Evolutionary conservation across 768 basidiomycete species (phyloP).

Genomic region (Holtermanniella nyarrowii): DNA sequence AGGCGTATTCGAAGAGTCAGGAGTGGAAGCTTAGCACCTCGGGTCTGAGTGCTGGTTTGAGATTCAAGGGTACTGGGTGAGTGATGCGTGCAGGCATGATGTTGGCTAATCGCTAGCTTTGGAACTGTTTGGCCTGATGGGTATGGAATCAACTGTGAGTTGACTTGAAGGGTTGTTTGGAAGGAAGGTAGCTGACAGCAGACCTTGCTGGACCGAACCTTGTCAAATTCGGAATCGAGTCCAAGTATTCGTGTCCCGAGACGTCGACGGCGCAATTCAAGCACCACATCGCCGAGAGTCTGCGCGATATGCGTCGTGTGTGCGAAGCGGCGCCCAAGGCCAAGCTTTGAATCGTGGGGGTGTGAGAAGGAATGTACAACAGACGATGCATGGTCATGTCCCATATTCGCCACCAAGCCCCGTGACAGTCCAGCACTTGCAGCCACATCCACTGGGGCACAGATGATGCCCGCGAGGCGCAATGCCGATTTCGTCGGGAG

Average conservation of each 20-base stretch:
- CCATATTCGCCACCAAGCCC: neutral
- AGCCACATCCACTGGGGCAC: conserved; percentile 33
- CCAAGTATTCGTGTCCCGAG: conserved; percentile 57
- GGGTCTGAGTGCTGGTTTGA: conserved; percentile 70
- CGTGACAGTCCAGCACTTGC: conserved; percentile 20
- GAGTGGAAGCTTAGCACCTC: conserved; percentile 86
- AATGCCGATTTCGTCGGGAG: neutral
- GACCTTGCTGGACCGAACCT: conserved; percentile 68
- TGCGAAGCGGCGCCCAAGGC: conserved; percentile 40
- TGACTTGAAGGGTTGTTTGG: neutral
- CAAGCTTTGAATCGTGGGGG: no score
- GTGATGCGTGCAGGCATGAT: conserved; percentile 13
- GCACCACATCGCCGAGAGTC: conserved; percentile 50
- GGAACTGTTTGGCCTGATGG: conserved; percentile 73
- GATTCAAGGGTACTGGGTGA: conserved; percentile 80
- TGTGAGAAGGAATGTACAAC: no score
- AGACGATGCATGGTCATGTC: no score
- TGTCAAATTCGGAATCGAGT: conserved; percentile 89
- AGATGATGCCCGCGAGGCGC: conserved; percentile 10
- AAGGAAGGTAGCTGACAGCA: conserved; percentile 34
- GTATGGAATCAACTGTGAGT: conserved; percentile 87
- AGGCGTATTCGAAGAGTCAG: conserved; percentile 60
- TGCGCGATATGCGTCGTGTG: conserved; percentile 59
- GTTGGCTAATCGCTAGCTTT: conserved; percentile 48
- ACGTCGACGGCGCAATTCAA: conserved; percentile 68